Evolutionary conservation across 768 basidiomycete genomes (phyloP), one percentile per base, ranked within the genome.

Genomic region (Tricholoma sp.): DNA sequence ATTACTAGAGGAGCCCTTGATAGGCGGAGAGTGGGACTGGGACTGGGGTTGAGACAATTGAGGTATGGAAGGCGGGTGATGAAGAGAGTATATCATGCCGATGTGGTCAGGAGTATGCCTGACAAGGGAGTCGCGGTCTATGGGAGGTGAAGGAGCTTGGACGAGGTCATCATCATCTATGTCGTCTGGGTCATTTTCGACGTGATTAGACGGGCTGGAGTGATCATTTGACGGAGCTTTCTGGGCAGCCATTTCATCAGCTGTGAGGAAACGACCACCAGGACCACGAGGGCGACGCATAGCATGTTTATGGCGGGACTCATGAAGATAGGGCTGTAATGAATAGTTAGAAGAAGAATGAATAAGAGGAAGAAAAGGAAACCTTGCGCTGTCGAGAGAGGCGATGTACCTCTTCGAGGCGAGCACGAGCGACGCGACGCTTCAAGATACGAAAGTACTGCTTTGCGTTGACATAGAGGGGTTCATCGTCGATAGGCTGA

Each of bases 391-490:
- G 91, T 63, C 88, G 81, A 56, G 93, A 94, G 60, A 99, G 82
- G 60, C 93, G 81, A 63, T 97, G 94, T 53, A 98, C 80, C 72
- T 98, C 96, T 66, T 97, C 95, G 52, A 98, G 80, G 50, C 97
- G 81, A 3, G 93, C 91, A 44, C 96, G 76, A 5, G 96, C 94
- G 62, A 91, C 83, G 55, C 97, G 82, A 60, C 97, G 82, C 77
- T 98, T 98, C 72, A 99, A 83, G 65, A 99, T 98, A 68, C 97
- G 91, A 65, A 95, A 94, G 70, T 98, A 99, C 74, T 99, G 97
- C 69, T 99, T 99, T 57, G 97, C 96, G 65, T 99, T 99, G 57
- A 99, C 97, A 74, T 98, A 98, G 63, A 99, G 86, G 28, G 97
- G 96, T 70, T 99, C 96, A 61, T 98, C 94, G 73, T 98, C 95